These are phyloP conservation scores for Alternaria alternata DNA, from an alignment of 2,329 filamentous ascomycete species.

Conservation along the genomic window DNA sequence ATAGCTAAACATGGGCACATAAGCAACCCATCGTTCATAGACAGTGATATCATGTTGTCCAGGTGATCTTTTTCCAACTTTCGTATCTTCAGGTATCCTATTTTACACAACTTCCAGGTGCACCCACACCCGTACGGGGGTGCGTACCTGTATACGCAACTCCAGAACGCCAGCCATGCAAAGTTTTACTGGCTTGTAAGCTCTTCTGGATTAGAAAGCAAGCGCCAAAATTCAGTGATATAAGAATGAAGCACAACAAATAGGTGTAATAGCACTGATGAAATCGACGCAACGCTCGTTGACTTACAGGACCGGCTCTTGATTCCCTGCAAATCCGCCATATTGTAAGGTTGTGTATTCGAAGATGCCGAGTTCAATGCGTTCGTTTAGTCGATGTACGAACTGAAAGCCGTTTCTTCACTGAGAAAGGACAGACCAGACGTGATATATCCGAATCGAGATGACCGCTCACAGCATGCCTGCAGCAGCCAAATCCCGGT, in stretches of 20 bases:
- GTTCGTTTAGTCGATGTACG: neutral
- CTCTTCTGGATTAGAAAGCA: neutral
- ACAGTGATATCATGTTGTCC: neutral
- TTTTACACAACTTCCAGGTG: neutral
- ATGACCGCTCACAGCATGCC: slow-evolving; percentile 63
- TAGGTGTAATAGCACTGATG: neutral
- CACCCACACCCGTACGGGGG: neutral
- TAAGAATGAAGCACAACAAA: neutral
- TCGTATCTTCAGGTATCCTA: neutral
- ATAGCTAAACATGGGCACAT: no score
- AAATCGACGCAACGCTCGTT: neutral
- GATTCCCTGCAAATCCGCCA: neutral
- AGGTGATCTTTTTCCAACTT: neutral
- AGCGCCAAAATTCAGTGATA: neutral
- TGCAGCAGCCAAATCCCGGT: slow-evolving; percentile 92
- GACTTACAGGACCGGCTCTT: neutral
- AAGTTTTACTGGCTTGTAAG: neutral
- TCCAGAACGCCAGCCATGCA: neutral
- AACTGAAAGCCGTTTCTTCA: neutral
- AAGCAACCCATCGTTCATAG: no score
- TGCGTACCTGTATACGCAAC: neutral
- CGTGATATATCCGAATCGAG: neutral
- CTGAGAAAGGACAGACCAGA: neutral
- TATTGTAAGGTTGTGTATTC: neutral
- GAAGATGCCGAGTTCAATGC: neutral